These are phyloP conservation scores for Panicum virgatum DNA, from an alignment of 202 grass and related monocot species.

Conservation along the genomic window DNA sequence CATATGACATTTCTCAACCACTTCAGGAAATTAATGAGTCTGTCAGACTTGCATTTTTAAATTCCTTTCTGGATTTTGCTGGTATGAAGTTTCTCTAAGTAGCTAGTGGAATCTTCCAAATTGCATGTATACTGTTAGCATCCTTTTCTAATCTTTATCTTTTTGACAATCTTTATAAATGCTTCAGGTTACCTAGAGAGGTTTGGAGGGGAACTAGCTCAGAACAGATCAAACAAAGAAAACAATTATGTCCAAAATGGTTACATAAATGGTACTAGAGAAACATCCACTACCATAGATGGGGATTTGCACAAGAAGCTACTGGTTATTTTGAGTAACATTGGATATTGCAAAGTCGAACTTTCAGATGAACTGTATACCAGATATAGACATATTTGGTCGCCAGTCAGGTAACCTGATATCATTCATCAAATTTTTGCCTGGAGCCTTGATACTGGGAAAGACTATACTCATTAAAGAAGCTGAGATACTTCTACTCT, in stretches of 20 bases:
- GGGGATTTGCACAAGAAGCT: slow-evolving; percentile 79
- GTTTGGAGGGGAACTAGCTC: slow-evolving; percentile 73
- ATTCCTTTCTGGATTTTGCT: slow-evolving; percentile 94
- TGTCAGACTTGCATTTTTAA: slow-evolving; percentile 97
- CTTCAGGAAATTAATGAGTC: slow-evolving; percentile 98
- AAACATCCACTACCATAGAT: slow-evolving; percentile 46
- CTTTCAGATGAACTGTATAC: slow-evolving; percentile 81
- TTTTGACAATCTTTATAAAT: slow-evolving; percentile 47
- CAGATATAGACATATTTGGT: slow-evolving; percentile 97
- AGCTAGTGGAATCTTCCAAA: background rate
- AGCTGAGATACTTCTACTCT: slow-evolving; percentile 23
- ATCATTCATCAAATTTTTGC: slow-evolving; percentile 6
- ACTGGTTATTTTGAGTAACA: slow-evolving; percentile 97
- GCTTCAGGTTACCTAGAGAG: slow-evolving; percentile 83
- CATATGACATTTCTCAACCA: slow-evolving; percentile 70
- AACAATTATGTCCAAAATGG: slow-evolving; percentile 82
- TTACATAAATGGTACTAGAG: slow-evolving; percentile 70
- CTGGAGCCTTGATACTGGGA: background rate
- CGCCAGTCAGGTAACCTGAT: slow-evolving; percentile 44
- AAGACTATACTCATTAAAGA: slow-evolving; percentile 35
- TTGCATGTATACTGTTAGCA: slow-evolving; percentile 10
- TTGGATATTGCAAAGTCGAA: slow-evolving; percentile 95
- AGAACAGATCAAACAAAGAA: slow-evolving; percentile 84
- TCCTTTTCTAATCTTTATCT: slow-evolving; percentile 29
- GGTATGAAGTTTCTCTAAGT: slow-evolving; percentile 53